Percentiles rank a stretch among this genome's conserved stretches.
Evolutionary conservation across 2,329 filamentous ascomycete genomes (phyloP).

Genomic region (Colletotrichum liaoningense): DNA sequence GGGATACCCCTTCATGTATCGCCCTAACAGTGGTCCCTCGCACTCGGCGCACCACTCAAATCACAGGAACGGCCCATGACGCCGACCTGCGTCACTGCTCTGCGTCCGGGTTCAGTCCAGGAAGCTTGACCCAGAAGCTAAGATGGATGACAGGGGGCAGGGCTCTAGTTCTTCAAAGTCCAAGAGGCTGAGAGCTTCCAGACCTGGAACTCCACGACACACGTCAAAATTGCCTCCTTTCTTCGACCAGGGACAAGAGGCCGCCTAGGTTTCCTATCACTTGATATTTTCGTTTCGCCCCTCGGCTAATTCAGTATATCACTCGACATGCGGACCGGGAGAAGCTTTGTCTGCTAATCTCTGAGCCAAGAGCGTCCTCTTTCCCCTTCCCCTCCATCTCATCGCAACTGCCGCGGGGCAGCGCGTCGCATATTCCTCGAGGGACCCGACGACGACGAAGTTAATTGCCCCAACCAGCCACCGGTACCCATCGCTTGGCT

Average conservation of each 20-base stretch:
- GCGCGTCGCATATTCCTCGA: conserved; percentile 10
- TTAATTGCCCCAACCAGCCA: neutral
- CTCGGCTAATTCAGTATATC: neutral
- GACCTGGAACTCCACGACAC: conserved; percentile 32
- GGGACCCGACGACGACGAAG: conserved; percentile 4
- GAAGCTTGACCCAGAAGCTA: conserved; percentile 37
- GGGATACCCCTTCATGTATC: conserved; percentile 13
- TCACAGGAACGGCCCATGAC: conserved; percentile 25
- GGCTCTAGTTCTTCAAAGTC: conserved; percentile 8
- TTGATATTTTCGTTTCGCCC: conserved; percentile 3
- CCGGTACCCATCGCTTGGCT: neutral
- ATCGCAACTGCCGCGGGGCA: conserved; percentile 18
- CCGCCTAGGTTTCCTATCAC: conserved; percentile 26
- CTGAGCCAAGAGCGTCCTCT: conserved; percentile 7
- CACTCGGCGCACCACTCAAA: conserved; percentile 28
- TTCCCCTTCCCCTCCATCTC: neutral
- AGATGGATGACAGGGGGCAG: conserved; percentile 32
- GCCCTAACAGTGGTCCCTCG: conserved; percentile 22
- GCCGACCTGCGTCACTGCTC: conserved; percentile 30
- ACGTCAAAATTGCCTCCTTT: conserved; percentile 33
- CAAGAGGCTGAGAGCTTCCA: conserved; percentile 17
- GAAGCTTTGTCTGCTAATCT: neutral
- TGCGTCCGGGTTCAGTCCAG: conserved; percentile 20
- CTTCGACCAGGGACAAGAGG: conserved; percentile 24
- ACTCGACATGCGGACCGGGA: conserved; percentile 9